Percentiles rank a stretch among this genome's conserved stretches.
These are phyloP conservation scores for Forsythia viridissima DNA, from an alignment of 257 asterid species.

Conservation along the genomic window DNA sequence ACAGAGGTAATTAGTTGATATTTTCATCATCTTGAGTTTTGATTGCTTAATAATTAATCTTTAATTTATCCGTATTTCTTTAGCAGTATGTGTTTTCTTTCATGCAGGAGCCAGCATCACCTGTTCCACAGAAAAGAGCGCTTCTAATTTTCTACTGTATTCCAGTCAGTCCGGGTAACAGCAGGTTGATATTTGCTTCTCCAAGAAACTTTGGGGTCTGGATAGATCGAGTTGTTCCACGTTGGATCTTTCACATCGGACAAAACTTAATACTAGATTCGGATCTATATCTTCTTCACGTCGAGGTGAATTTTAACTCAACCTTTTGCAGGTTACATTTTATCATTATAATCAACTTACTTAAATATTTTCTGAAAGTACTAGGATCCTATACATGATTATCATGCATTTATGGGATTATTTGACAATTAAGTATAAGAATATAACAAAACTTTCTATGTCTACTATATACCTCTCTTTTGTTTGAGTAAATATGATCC, in stretches of 20 bases:
- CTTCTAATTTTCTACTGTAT: conserved; percentile 61
- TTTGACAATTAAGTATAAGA: background rate
- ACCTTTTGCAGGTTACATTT: background rate
- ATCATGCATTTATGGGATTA: background rate
- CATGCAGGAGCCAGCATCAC: conserved; percentile 45
- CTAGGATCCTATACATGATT: background rate
- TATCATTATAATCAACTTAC: background rate
- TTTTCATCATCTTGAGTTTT: background rate
- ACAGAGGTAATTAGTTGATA: conserved; percentile 39
- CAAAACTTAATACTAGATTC: conserved; percentile 82
- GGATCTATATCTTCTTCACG: conserved; percentile 80
- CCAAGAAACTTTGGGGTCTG: conserved; percentile 80
- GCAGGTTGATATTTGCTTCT: conserved; percentile 70
- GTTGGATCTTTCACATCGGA: conserved; percentile 72
- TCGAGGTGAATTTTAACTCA: conserved; percentile 50
- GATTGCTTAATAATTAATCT: background rate
- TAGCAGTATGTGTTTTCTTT: conserved; percentile 16
- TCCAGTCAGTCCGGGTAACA: conserved; percentile 84
- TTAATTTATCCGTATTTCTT: background rate
- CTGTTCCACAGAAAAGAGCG: conserved; percentile 36
- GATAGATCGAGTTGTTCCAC: conserved; percentile 63
- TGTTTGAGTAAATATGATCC: background rate
- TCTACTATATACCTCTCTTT: background rate
- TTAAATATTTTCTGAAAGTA: background rate
- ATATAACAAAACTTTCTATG: background rate